These are phyloP conservation scores for Neospermospora avenae DNA, from an alignment of 2,329 filamentous ascomycete species.

Conservation along the genomic window DNA sequence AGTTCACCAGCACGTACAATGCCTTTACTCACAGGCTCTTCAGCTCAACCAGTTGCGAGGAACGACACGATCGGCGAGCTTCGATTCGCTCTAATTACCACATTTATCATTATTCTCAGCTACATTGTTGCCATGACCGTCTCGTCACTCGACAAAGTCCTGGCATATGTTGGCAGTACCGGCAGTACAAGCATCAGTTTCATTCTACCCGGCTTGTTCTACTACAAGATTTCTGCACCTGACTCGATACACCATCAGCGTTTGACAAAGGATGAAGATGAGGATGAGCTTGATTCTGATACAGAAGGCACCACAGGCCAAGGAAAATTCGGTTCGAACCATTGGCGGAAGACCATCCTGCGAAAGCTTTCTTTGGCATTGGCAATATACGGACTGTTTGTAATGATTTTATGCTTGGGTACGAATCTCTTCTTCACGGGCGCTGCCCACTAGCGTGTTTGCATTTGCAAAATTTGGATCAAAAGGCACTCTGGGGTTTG, in stretches of 20 bases:
- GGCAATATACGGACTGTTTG: constrained; percentile 76
- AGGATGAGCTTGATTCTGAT: constrained; percentile 57
- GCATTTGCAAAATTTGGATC: constrained; percentile 15
- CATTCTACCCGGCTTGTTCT: constrained; percentile 92
- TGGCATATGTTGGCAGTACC: constrained; percentile 93
- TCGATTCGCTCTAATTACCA: constrained; percentile 87
- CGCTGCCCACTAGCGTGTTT: constrained; percentile 49
- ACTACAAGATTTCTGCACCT: constrained; percentile 95
- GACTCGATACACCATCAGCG: constrained; percentile 83
- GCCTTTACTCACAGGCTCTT: constrained; percentile 43
- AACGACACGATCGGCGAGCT: constrained; percentile 73
- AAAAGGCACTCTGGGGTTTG: constrained; percentile 18
- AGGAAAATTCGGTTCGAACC: not conserved
- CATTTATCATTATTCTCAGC: constrained; percentile 75
- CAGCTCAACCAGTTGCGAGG: constrained; percentile 44
- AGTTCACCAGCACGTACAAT: constrained; percentile 38
- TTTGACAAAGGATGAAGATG: constrained; percentile 87
- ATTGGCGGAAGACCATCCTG: constrained; percentile 54
- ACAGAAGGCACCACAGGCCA: constrained; percentile 39
- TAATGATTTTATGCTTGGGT: constrained; percentile 85
- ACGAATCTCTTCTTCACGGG: constrained; percentile 79
- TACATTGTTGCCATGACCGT: constrained; percentile 92
- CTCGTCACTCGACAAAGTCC: constrained; percentile 80
- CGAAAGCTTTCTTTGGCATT: constrained; percentile 72
- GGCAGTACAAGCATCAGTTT: constrained; percentile 96